Base-by-base conservation (phyloP, 2,329 filamentous ascomycete genomes). In the Neurospora sp. region DNA sequence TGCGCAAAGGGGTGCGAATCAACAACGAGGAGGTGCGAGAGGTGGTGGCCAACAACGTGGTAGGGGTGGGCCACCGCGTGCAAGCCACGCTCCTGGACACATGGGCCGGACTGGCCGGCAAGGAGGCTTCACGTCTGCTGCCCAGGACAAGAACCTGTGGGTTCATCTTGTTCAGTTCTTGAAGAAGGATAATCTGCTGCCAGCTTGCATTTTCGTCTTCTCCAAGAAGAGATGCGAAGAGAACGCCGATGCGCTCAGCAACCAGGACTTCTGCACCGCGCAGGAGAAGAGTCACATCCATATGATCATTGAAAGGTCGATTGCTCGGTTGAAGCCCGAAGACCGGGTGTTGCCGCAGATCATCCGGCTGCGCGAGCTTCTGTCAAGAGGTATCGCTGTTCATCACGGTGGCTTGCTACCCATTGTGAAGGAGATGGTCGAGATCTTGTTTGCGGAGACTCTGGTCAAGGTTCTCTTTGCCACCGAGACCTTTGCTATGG, bases 401-500 rank as follows among this genome's bases (percentile, higher is more conserved):
- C 96, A 99, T 77, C 96, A 99, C 78, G 95, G 96, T 73, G 96
- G 96, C 42, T 84, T 99, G 72, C 81, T 99, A 28, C 96, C 96
- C 0, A 99, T 99, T 73, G 93, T 98, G 75, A 99, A 99, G 80
- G 96, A 99, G 79, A 89, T 98, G 33, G 96, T 99, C 1, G 96
- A 99, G 79, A 97, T 99, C 68, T 82, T 99, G 17, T 99, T 99
- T 76, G 95, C 96, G 0, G 93, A 93, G 80, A 96, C 94, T 0
- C 83, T 99, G 69, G 96, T 99, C 71, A 99, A 99, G 80, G 92
- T 99, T 3, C 86, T 99, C 2, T 99, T 99, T 77, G 96, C 96
- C 0, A 99, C 96, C 0, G 96, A 99, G 79, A 99, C 96, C 0
- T 99, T 99, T 79, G 96, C 96, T 42, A 99, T 99, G 94, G 96